Conservation (phyloP, 2,329 filamentous ascomycete species). For the Mycosphaerella arachidis region DNA sequence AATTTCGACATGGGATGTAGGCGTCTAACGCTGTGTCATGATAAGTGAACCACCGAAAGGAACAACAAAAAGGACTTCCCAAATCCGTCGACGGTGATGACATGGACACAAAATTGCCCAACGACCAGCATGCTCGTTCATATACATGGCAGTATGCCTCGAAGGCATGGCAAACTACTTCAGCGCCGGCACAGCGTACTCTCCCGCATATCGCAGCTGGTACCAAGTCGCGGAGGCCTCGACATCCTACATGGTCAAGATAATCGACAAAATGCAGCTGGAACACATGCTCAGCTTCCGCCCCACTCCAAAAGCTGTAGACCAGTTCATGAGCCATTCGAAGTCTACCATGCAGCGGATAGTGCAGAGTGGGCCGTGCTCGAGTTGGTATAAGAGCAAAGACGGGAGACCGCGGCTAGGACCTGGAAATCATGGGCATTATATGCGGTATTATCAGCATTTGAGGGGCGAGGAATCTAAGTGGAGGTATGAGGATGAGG, state of each 20-base stretch:
- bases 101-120: conserved; percentile 5
- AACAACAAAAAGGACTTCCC: neutral
- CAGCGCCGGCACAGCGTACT: conserved; percentile 14
- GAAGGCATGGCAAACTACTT: conserved; percentile 23
- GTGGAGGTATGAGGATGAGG: conserved; percentile 16
- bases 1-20: conserved; percentile 19
- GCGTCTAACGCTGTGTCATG: conserved; percentile 12
- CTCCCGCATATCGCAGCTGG: conserved; percentile 15
- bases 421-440: conserved; percentile 16
- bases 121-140: conserved; percentile 6
- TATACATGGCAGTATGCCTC: conserved; percentile 20
- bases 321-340: conserved; percentile 18
- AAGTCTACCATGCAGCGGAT: conserved; percentile 13
- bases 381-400: conserved; percentile 17
- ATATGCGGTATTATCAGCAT: conserved; percentile 10
- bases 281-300: conserved; percentile 14
- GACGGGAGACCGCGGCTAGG: conserved; percentile 13
- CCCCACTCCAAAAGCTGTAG: conserved; percentile 12
- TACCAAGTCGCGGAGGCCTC: conserved; percentile 16
- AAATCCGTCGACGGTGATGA: conserved; percentile 19
- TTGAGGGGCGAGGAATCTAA: conserved; percentile 20
- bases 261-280: conserved; percentile 19
- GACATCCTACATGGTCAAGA: conserved; percentile 16
- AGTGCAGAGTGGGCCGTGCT: conserved; percentile 11
- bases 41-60: neutral